These are phyloP conservation scores for Chrysanthemum lavandulifolium DNA, from an alignment of 129 eudicot genomes.

Conservation along the genomic window DNA sequence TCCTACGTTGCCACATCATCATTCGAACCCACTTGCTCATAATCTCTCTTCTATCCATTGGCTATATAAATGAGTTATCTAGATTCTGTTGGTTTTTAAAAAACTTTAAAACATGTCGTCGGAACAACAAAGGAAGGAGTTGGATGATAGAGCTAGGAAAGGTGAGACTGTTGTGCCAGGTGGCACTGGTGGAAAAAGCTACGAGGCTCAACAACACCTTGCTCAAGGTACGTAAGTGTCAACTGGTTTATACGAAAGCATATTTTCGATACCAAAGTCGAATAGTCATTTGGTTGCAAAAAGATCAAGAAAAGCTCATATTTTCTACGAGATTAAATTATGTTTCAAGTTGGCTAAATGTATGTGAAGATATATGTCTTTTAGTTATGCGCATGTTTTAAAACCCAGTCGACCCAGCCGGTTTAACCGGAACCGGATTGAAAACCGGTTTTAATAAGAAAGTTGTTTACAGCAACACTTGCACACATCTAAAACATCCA, in stretches of 20 bases:
- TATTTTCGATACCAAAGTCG: too few species aligned
- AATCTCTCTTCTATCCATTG: background rate
- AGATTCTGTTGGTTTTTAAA: background rate
- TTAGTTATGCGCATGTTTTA: too few species aligned
- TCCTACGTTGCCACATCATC: constrained; percentile 22
- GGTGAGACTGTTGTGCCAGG: constrained; percentile 54
- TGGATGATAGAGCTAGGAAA: constrained; percentile 37
- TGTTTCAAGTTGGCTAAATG: too few species aligned
- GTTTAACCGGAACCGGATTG: too few species aligned
- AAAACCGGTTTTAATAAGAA: too few species aligned
- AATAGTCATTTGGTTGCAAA: too few species aligned
- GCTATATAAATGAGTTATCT: background rate
- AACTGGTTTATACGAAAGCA: background rate
- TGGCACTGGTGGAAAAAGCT: constrained; percentile 46
- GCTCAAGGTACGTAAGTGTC: constrained; percentile 32
- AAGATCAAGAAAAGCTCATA: too few species aligned
- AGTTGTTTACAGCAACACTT: too few species aligned
- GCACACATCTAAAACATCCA: too few species aligned
- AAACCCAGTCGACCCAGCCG: too few species aligned
- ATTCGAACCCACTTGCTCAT: background rate
- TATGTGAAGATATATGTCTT: too few species aligned
- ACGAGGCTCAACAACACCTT: constrained; percentile 46
- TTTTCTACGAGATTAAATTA: too few species aligned
- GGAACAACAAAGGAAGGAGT: constrained; percentile 32
- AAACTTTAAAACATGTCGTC: constrained; percentile 14